phyloP scores from a whole-genome alignment of 2,329 filamentous ascomycete species.

The Gremmenia infestans region DNA sequence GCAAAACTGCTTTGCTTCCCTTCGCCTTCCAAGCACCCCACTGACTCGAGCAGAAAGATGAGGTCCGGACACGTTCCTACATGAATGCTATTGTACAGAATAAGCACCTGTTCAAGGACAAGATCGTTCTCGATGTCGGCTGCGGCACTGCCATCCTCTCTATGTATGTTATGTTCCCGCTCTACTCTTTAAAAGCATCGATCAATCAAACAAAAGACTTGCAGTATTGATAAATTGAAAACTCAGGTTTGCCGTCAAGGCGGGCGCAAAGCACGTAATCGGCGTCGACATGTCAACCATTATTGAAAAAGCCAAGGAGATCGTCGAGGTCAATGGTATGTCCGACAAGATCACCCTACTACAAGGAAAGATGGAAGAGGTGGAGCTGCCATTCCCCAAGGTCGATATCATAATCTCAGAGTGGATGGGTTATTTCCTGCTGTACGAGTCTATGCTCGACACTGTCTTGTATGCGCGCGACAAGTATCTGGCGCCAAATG shows the following conservation, averaged over 20 bases:
- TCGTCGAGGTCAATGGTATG: slow-evolving; percentile 88
- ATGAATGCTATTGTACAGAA: slow-evolving; percentile 98
- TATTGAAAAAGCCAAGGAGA: slow-evolving; percentile 96
- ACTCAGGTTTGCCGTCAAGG: slow-evolving; percentile 87
- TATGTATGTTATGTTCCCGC: slow-evolving; percentile 63
- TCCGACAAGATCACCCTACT: slow-evolving; percentile 94
- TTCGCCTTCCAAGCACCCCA: slow-evolving; percentile 10
- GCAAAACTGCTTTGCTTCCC: slow-evolving; percentile 14
- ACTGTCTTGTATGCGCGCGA: slow-evolving; percentile 96
- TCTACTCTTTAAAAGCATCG: slow-evolving; percentile 9
- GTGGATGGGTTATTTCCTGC: slow-evolving; percentile 99
- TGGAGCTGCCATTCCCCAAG: slow-evolving; percentile 85
- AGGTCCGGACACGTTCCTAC: slow-evolving; percentile 93
- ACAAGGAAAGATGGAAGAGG: slow-evolving; percentile 99
- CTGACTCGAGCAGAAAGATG: slow-evolving; percentile 71
- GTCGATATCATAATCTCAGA: slow-evolving; percentile 99
- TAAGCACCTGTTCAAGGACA: slow-evolving; percentile 87
- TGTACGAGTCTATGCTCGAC: slow-evolving; percentile 99
- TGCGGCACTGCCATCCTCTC: slow-evolving; percentile 97
- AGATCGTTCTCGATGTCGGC: slow-evolving; percentile 92
- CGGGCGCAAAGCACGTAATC: slow-evolving; percentile 96
- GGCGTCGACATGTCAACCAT: slow-evolving; percentile 99
- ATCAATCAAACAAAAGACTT: slow-evolving; percentile 2
- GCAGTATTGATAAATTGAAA: neutral
- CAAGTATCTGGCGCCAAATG: slow-evolving; percentile 79